These are phyloP conservation scores for Acanthamoeba royreba DNA, from an alignment of 208 protist species.

Conservation along the genomic window DNA sequence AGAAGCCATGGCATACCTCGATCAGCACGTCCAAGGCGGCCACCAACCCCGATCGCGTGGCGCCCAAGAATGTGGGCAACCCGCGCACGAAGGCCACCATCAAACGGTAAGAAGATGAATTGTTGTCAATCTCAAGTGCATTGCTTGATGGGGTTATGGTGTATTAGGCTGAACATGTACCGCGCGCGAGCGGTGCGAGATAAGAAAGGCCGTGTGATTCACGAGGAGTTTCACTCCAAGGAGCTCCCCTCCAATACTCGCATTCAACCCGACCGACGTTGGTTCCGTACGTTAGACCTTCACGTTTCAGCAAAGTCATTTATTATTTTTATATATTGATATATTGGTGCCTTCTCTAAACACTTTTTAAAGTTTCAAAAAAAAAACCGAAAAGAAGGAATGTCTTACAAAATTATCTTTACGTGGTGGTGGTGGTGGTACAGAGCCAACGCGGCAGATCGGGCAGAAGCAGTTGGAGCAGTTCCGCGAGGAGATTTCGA, in stretches of 20 bases:
- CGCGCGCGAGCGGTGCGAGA: neutral
- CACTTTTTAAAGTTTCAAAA: no score
- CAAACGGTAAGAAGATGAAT: neutral
- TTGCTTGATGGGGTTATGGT: neutral
- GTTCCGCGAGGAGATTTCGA: constrained; percentile 94
- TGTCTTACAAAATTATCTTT: neutral
- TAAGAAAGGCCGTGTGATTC: constrained; percentile 63
- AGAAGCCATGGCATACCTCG: constrained; percentile 13
- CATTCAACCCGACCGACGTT: constrained; percentile 92
- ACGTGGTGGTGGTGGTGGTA: no score
- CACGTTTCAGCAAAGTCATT: no score
- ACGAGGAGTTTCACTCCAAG: constrained; percentile 56
- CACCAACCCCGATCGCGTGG: constrained; percentile 12
- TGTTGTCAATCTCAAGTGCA: neutral
- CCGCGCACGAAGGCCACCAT: constrained; percentile 20
- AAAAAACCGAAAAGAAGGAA: no score
- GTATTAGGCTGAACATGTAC: constrained; percentile 27
- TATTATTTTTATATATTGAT: no score
- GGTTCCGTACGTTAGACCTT: constrained; percentile 86
- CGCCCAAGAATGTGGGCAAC: constrained; percentile 25
- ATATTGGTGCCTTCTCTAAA: no score
- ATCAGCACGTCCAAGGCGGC: constrained; percentile 23
- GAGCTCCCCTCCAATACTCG: constrained; percentile 74
- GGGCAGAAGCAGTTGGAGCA: constrained; percentile 93
- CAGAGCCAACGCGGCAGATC: constrained; percentile 94